These are phyloP conservation scores for Acorus gramineus DNA, from an alignment of 106 monocot species.

Conservation along the genomic window DNA sequence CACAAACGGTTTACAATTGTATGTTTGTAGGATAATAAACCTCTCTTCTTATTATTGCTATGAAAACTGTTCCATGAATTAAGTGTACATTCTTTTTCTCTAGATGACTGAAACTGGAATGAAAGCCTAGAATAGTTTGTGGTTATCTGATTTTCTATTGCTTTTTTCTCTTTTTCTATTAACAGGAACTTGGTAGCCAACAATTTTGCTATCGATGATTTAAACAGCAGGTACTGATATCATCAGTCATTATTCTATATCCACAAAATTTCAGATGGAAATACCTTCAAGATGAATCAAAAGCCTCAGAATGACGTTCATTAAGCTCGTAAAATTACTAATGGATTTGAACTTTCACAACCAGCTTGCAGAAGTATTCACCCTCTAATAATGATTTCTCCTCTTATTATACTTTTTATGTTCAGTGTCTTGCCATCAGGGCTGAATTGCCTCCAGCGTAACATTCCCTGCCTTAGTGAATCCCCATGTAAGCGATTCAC, in stretches of 20 bases:
- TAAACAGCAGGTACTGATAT: no score
- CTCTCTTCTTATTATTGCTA: neutral
- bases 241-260: no score
- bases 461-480: neutral
- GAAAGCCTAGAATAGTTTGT: no score
- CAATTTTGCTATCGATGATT: neutral
- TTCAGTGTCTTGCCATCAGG: no score
- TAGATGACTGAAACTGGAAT: no score
- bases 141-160: neutral
- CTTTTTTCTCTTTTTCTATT: neutral
- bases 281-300: no score
- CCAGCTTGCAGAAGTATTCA: neutral
- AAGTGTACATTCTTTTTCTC: no score
- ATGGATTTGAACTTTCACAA: neutral
- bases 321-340: neutral
- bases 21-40: constrained; percentile 17
- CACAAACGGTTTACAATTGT: constrained; percentile 45
- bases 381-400: neutral
- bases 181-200: neutral
- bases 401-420: no score
- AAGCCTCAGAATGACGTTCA: neutral
- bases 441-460: constrained; percentile 1
- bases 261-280: no score
- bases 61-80: neutral
- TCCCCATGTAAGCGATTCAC: neutral